A percentile compares a stretch with the other conserved stretches of the same genome.
These are phyloP conservation scores for Pyrrhoderma lamaoense DNA, from an alignment of 1,284 basidiomycete species.

Conservation along the genomic window DNA sequence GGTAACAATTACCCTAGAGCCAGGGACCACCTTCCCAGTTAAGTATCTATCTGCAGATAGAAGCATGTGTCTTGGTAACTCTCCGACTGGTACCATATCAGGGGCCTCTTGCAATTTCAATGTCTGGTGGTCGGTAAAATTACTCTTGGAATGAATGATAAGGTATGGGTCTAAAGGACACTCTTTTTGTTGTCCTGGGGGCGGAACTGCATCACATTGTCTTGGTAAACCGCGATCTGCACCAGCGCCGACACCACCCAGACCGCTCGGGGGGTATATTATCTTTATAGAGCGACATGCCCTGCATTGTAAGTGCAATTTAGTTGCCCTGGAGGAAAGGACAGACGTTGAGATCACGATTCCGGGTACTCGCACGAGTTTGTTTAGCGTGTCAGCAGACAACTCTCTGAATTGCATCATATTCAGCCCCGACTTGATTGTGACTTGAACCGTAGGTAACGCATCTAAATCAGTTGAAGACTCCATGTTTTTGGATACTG, in stretches of 20 bases:
- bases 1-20: slow-evolving; percentile 89
- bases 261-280: slow-evolving; percentile 74
- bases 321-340: slow-evolving; percentile 88
- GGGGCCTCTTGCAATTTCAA: slow-evolving; percentile 98
- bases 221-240: slow-evolving; percentile 79
- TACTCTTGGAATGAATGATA: slow-evolving; percentile 92
- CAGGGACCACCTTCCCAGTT: slow-evolving; percentile 89
- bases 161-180: slow-evolving; percentile 96
- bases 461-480: slow-evolving; percentile 49
- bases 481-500: slow-evolving; percentile 45
- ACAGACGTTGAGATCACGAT: slow-evolving; percentile 98
- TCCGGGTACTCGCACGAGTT: slow-evolving; percentile 93
- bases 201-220: slow-evolving; percentile 70
- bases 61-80: slow-evolving; percentile 93
- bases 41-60: slow-evolving; percentile 87
- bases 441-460: slow-evolving; percentile 86
- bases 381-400: slow-evolving; percentile 89
- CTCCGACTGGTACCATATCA: slow-evolving; percentile 99
- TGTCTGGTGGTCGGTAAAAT: slow-evolving; percentile 93
- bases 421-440: slow-evolving; percentile 83
- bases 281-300: slow-evolving; percentile 81
- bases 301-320: slow-evolving; percentile 89
- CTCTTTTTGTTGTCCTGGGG: slow-evolving; percentile 78
- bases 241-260: slow-evolving; percentile 81
- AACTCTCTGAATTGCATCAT: slow-evolving; percentile 92